These are phyloP conservation scores for Ramalina intermedia DNA, from an alignment of 495 filamentous ascomycete genomes.

Conservation along the genomic window DNA sequence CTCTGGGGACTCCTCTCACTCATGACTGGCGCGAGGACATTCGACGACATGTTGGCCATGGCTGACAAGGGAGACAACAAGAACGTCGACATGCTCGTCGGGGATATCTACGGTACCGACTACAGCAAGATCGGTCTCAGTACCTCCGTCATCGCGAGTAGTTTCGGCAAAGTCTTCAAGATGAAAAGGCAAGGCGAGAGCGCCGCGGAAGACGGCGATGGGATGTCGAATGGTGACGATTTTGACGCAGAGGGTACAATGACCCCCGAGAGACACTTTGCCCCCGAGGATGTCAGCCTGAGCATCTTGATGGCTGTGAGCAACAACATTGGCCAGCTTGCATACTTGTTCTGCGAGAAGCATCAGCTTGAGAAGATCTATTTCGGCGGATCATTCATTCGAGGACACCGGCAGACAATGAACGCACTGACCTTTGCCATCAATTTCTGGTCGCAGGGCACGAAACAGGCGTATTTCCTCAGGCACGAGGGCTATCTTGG, in stretches of 20 bases:
- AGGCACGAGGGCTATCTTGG: constrained; percentile 94
- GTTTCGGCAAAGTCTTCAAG: constrained; percentile 90
- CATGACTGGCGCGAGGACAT: constrained; percentile 75
- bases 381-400: constrained; percentile 93
- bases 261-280: constrained; percentile 31
- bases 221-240: constrained; percentile 37
- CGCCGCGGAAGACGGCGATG: constrained; percentile 63
- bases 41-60: constrained; percentile 91
- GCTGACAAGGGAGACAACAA: constrained; percentile 88
- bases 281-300: constrained; percentile 49
- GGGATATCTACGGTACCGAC: constrained; percentile 93
- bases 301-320: constrained; percentile 74
- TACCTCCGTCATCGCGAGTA: constrained; percentile 83
- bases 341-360: constrained; percentile 87
- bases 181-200: constrained; percentile 65
- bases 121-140: constrained; percentile 92
- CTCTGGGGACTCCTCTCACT: constrained; percentile 89
- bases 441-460: constrained; percentile 88
- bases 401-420: constrained; percentile 93
- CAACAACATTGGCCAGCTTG: constrained; percentile 98
- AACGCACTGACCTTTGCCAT: constrained; percentile 92
- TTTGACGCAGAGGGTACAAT: constrained; percentile 11
- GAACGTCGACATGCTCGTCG: constrained; percentile 91
- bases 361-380: constrained; percentile 86
- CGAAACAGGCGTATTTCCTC: constrained; percentile 89